Evolutionary conservation across 129 eudicot species (phyloP).

Genomic region (Logfia minima): DNA sequence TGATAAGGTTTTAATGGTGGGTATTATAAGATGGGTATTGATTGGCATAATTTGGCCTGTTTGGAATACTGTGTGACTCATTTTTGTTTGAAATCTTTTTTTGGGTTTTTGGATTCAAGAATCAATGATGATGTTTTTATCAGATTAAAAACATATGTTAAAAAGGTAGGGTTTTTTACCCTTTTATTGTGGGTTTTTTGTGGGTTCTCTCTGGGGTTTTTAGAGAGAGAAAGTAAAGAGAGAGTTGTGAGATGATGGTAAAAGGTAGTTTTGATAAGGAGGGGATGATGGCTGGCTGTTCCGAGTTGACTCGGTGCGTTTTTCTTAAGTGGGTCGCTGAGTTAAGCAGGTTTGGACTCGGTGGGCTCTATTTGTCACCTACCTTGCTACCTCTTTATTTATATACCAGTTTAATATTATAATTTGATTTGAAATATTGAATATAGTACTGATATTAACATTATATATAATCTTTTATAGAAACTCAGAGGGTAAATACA

Average conservation of each 20-base stretch:
- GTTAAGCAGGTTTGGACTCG: conserved; percentile 2
- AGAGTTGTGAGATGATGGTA: conserved; percentile 11
- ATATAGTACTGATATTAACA: no score
- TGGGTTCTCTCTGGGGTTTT: conserved; percentile 40
- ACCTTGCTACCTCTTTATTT: neutral
- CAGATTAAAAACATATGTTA: neutral
- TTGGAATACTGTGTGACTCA: conserved; percentile 70
- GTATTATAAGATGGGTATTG: conserved; percentile 39
- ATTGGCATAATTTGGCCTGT: conserved; percentile 60
- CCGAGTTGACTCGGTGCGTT: conserved; percentile 13
- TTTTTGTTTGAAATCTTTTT: conserved; percentile 3
- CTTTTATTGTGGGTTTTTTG: neutral
- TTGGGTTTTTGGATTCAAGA: conserved; percentile 22
- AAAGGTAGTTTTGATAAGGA: conserved; percentile 38
- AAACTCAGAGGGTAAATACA: no score
- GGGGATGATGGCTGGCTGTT: conserved; percentile 28
- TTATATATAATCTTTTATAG: no score
- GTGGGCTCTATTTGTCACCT: neutral
- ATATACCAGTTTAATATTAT: no score
- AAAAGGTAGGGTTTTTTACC: conserved; percentile 8
- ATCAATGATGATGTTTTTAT: conserved; percentile 20
- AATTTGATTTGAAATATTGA: no score
- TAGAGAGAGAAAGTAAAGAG: conserved; percentile 41
- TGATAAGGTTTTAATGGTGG: conserved; percentile 53
- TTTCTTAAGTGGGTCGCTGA: conserved; percentile 1